Evolutionary conservation across 2,329 filamentous ascomycete species (phyloP).

Genomic region (Pseudonectria buxi): DNA sequence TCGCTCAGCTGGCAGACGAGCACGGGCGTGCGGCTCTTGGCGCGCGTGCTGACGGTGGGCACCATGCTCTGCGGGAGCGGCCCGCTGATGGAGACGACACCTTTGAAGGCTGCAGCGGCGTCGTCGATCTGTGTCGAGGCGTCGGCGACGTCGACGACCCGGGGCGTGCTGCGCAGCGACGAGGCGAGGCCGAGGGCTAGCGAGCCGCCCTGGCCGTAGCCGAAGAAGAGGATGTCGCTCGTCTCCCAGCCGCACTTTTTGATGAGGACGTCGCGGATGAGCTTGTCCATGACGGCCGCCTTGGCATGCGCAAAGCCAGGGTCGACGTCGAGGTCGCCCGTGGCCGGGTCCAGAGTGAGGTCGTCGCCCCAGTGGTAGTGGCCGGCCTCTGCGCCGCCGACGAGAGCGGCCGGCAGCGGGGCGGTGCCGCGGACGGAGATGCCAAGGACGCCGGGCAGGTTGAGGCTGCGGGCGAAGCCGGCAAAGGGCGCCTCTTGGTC

Average conservation of each 20-base stretch:
- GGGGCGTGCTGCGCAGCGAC: slow-evolving; percentile 30
- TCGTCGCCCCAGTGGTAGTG: slow-evolving; percentile 65
- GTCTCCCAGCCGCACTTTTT: slow-evolving; percentile 51
- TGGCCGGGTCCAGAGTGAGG: slow-evolving; percentile 42
- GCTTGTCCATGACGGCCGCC: slow-evolving; percentile 38
- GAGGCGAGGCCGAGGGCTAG: slow-evolving; percentile 51
- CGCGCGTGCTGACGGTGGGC: slow-evolving; percentile 34
- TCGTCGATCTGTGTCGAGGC: slow-evolving; percentile 2
- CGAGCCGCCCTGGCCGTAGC: slow-evolving; percentile 62
- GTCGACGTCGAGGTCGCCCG: slow-evolving; percentile 52
- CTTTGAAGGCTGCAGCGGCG: slow-evolving; percentile 35
- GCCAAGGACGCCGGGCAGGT: slow-evolving; percentile 69
- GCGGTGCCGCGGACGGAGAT: slow-evolving; percentile 67
- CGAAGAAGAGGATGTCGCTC: slow-evolving; percentile 56
- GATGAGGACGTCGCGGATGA: slow-evolving; percentile 48
- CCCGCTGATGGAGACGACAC: slow-evolving; percentile 58
- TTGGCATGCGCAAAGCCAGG: slow-evolving; percentile 51
- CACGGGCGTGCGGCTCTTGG: slow-evolving; percentile 57
- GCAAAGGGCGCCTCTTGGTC: slow-evolving; percentile 66
- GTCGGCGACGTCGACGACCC: slow-evolving; percentile 29
- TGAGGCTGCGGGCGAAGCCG: slow-evolving; percentile 59
- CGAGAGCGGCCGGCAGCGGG: slow-evolving; percentile 61
- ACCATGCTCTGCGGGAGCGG: slow-evolving; percentile 48
- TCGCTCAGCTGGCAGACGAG: slow-evolving; percentile 56
- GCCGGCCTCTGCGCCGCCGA: slow-evolving; percentile 24